phyloP scores from a whole-genome alignment of 768 basidiomycete species.

The Mycena olivaceomarginata region DNA sequence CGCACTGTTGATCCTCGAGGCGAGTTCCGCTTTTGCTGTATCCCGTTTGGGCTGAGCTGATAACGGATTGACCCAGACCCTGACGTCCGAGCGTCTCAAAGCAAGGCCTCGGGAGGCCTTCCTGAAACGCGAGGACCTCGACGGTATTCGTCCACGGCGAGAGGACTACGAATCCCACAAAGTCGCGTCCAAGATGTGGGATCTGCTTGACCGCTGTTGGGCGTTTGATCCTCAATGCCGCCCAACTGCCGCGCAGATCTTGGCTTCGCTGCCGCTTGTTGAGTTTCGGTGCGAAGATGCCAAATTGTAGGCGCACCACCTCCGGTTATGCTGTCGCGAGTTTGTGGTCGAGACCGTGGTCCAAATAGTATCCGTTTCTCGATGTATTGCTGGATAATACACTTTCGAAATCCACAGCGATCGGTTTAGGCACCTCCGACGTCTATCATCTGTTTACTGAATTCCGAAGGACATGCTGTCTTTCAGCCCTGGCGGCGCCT shows the following conservation, averaged over 20 bases:
- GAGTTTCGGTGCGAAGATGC: neutral
- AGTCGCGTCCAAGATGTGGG: slow-evolving; percentile 7
- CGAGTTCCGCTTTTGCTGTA: neutral
- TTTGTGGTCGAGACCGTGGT: no score
- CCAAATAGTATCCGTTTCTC: no score
- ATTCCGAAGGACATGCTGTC: no score
- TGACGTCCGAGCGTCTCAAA: slow-evolving; percentile 1
- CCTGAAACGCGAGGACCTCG: neutral
- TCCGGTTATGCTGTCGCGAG: no score
- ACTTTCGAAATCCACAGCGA: no score
- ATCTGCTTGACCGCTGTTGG: slow-evolving; percentile 9
- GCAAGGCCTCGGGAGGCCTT: neutral
- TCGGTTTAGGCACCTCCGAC: no score
- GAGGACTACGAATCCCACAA: neutral
- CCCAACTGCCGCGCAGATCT: slow-evolving; percentile 1
- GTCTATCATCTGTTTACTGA: no score
- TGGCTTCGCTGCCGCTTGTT: slow-evolving; percentile 7
- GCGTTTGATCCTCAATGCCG: neutral
- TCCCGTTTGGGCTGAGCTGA: neutral
- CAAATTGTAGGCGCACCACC: neutral
- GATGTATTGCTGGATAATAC: no score
- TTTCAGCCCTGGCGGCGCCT: no score
- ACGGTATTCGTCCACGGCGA: slow-evolving; percentile 1
- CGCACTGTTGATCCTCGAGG: slow-evolving; percentile 6
- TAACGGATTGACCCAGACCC: neutral